Evolutionary conservation across 108 stramenopile species (phyloP), one percentile per base, ranked within the genome.

Genomic region (Cafeteria roenbergensis): DNA sequence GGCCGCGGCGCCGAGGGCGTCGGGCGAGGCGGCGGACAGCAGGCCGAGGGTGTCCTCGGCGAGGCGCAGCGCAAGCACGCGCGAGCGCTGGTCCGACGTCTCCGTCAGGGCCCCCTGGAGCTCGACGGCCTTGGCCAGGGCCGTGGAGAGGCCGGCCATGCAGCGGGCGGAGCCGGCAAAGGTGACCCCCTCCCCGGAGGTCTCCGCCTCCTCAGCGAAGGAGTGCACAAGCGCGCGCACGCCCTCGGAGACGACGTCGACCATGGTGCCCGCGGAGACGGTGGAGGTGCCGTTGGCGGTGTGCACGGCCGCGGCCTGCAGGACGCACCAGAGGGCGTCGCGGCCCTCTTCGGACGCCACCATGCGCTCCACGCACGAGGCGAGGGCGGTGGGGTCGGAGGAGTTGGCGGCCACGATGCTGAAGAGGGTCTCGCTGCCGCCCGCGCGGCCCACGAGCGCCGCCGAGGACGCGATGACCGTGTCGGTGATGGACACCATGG

Each of bases 311-410:
- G 42, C 6, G 12, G 42, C 42, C 17, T 6, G 12, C 57, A 57
- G 57, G 57, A 57, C 57, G 2, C 21, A 3, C 59, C 59, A 61
- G 17, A 61, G 59, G 24, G 59, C 59, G 34, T 35, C 37, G 20
- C 2, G 8, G 22, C 59, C 59, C 17, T 27, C 59, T 1, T 12
- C 22, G 37, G 59, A 28, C 34, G 22, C 34, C 2, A 2, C 34
- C 17, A 61, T 61, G 59, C 2, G 2, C 22, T 12, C 37, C 20
- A 61, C n/a, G 24, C 2, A 24, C 17, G 36, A 8, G 36, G 22
- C 30, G 20, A 61, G 59, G 2, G 34, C n/a, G 8, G 36, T 2
- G 2, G 59, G 21, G n/a, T 61, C 59, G 17, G 1, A 2, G 9
- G 59, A 8, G 37, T 61, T 61, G 59, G 59, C 59, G 17, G 9